Conservation (phyloP, 148 eudicot species). For the Selenicereus undatus region DNA sequence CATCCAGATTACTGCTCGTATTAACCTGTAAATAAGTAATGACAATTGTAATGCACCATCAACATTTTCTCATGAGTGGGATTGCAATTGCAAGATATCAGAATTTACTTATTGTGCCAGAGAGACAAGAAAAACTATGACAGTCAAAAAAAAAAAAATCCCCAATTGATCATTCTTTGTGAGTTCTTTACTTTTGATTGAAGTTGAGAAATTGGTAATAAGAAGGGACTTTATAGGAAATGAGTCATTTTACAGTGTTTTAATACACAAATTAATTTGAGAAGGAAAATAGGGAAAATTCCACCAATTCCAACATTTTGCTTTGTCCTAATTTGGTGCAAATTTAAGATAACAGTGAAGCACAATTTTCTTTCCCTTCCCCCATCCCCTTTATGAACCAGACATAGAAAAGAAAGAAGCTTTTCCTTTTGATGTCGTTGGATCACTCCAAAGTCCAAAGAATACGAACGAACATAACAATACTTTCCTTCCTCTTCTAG, state of each 20-base stretch:
- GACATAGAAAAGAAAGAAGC: neutral
- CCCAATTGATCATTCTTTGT: too few relatives aligned
- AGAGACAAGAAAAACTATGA: neutral
- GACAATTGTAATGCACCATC: neutral
- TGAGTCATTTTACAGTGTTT: neutral
- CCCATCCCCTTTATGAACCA: neutral
- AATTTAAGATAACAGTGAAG: neutral
- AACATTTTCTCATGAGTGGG: neutral
- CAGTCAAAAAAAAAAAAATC: neutral
- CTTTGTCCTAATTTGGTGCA: neutral
- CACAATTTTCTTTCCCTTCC: neutral
- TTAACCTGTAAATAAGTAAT: constrained; percentile 1
- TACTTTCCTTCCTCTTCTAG: neutral
- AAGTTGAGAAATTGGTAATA: neutral
- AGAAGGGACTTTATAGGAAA: neutral
- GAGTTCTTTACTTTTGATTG: neutral
- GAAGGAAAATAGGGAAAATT: neutral
- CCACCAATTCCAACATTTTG: neutral
- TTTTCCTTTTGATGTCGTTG: neutral
- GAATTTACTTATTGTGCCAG: neutral
- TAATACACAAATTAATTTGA: neutral
- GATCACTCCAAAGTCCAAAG: neutral
- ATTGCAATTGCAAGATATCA: neutral
- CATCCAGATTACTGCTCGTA: neutral
- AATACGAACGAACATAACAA: neutral